Conservation (phyloP, 192 early-diverging fungal species). For the Physocladia obscura region DNA sequence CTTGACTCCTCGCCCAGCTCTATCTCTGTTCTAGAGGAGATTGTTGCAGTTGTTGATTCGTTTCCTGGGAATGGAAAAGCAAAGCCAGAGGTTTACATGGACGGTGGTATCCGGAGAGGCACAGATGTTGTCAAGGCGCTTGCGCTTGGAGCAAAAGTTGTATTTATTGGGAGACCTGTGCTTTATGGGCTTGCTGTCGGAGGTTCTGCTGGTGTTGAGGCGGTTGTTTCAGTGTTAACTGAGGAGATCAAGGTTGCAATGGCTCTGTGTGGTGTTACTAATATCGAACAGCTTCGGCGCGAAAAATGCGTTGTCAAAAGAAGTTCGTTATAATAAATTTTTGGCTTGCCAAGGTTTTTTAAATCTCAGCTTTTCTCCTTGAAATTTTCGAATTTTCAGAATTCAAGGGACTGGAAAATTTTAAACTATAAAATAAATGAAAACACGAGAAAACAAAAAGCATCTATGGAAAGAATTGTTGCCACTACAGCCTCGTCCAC, state of each 20-base stretch:
- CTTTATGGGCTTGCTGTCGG: slow-evolving; percentile 18
- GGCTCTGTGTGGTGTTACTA: slow-evolving; percentile 4
- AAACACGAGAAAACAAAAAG: no score
- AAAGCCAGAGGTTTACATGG: slow-evolving; percentile 12
- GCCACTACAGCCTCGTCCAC: no score
- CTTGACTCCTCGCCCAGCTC: slow-evolving; percentile 24
- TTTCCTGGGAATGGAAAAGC: not conserved
- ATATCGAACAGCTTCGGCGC: not conserved
- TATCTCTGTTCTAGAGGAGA: slow-evolving; percentile 10
- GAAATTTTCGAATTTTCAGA: no score
- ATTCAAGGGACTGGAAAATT: no score
- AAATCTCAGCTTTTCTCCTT: no score
- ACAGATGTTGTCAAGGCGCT: slow-evolving; percentile 37
- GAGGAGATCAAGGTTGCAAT: slow-evolving; percentile 15
- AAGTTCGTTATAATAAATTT: not conserved
- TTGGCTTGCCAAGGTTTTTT: no score
- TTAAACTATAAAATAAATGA: no score
- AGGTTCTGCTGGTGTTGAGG: slow-evolving; percentile 25
- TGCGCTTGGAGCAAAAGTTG: slow-evolving; percentile 31
- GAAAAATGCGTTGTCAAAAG: not conserved
- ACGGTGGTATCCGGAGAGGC: slow-evolving; percentile 34
- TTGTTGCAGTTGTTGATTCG: not conserved
- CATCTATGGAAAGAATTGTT: no score
- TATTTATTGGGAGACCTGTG: slow-evolving; percentile 28
- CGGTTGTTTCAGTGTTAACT: slow-evolving; percentile 5